phyloP scores from a whole-genome alignment of 164 flowering plant genomes.

The Tetracentron sinense region DNA sequence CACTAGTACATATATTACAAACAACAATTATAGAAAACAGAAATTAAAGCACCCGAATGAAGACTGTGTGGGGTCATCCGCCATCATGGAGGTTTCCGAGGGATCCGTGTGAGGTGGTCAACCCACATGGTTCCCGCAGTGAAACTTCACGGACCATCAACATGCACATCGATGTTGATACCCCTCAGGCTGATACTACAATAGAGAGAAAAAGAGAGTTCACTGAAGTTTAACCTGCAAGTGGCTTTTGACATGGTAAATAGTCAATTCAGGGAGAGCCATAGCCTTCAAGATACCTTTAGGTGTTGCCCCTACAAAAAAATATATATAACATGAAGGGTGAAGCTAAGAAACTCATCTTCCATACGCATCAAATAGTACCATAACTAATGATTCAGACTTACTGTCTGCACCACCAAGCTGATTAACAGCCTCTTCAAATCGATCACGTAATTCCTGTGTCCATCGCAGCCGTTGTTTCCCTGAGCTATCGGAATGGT shows the following conservation, averaged over 20 bases:
- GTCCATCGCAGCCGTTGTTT: conserved; percentile 71
- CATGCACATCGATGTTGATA: too few relatives aligned
- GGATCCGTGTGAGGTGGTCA: too few relatives aligned
- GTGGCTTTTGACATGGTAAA: conserved; percentile 76
- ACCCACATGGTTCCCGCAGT: too few relatives aligned
- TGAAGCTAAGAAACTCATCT: background rate
- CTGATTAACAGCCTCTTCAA: conserved; percentile 58
- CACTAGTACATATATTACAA: background rate
- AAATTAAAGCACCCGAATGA: too few relatives aligned
- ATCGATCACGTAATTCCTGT: conserved; percentile 53
- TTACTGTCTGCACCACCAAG: conserved; percentile 79
- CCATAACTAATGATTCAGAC: conserved; percentile 17
- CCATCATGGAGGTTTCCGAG: too few relatives aligned
- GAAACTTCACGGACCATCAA: too few relatives aligned
- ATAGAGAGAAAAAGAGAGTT: background rate
- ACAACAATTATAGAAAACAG: too few relatives aligned
- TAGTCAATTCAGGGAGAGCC: conserved; percentile 51
- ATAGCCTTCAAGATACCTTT: conserved; percentile 64
- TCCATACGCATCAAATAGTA: background rate
- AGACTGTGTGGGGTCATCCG: too few relatives aligned
- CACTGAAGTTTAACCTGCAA: conserved; percentile 45
- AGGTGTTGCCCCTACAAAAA: conserved; percentile 63
- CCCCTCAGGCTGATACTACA: too few relatives aligned
- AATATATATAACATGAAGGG: background rate
- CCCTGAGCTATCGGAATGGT: conserved; percentile 26